A percentile compares a stretch with the other conserved stretches of the same genome.
phyloP scores from a whole-genome alignment of 2,329 filamentous ascomycete genomes.

The Exutisphaerella laricina region DNA sequence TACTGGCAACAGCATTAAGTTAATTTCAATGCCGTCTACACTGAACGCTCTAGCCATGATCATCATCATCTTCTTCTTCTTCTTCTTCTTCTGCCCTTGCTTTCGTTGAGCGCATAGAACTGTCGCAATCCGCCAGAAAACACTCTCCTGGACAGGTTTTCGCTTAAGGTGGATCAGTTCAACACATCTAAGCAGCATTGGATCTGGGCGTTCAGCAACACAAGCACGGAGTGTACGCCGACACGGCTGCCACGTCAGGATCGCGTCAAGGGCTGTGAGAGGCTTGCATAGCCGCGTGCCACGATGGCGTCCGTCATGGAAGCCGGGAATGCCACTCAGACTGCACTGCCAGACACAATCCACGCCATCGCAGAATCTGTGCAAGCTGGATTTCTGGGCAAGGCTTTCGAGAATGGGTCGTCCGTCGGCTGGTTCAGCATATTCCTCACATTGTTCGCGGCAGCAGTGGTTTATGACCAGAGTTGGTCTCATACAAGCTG shows the following conservation, averaged over 20 bases:
- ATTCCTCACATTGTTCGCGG: slow-evolving; percentile 62
- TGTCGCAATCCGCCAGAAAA: too few relatives aligned
- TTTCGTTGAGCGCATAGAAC: too few relatives aligned
- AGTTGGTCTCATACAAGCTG: slow-evolving; percentile 51
- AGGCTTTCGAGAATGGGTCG: slow-evolving; percentile 49
- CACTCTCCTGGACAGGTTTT: too few relatives aligned
- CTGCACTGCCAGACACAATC: slow-evolving; percentile 30
- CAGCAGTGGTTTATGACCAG: slow-evolving; percentile 82
- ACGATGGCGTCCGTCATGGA: slow-evolving; percentile 31
- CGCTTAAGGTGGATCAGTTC: too few relatives aligned
- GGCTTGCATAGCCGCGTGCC: slow-evolving; percentile 1
- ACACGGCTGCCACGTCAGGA: background rate
- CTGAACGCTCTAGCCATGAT: too few relatives aligned
- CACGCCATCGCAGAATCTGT: slow-evolving; percentile 64
- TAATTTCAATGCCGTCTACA: too few relatives aligned
- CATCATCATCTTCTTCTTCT: too few relatives aligned
- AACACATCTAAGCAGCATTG: slow-evolving; percentile 4
- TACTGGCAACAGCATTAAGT: too few relatives aligned
- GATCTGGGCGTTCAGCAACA: background rate
- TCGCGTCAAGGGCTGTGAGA: background rate
- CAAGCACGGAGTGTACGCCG: background rate
- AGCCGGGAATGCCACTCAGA: slow-evolving; percentile 30
- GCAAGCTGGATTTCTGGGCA: slow-evolving; percentile 48
- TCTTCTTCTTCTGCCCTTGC: too few relatives aligned
- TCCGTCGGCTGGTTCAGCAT: slow-evolving; percentile 56